Base-by-base conservation (phyloP, 2,329 filamentous ascomycete genomes). In the Domatiomyces globalis region DNA sequence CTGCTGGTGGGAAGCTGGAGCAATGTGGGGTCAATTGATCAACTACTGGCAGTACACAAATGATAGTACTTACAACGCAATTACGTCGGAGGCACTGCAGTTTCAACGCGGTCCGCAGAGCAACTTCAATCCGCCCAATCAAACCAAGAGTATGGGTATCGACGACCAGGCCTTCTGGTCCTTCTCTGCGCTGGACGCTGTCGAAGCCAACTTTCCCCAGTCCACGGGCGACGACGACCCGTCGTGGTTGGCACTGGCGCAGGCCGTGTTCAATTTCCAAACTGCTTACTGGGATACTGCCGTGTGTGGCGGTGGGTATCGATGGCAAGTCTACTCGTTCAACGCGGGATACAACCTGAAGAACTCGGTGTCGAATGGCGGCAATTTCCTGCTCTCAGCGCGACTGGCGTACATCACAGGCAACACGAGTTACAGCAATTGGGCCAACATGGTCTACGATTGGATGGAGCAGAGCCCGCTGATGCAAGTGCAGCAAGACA, bases 261-360 rank as follows among this genome's bases (percentile, higher is more conserved):
- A 87, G 64, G 83, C 82, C 6, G 83, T 86, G 1, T 92, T 89
- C 66, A 87, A 90, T 69, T 81, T 84, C 51, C 87, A 87, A 62
- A 78, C 77, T 1, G 66, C 67, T n/a, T 77, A 85, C 17, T 90
- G 85, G 83, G 82, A 92, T 59, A 68, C 67, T 2, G 61, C 67
- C 0, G 73, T 72, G 0, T 94, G 87, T 65, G 72, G 70, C 33
- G 87, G 87, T 47, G 87, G 87, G 6, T 69, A 94, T 56, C 79
- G 84, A 55, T 94, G 87, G 87, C 87, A 94, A 69, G 84, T 94
- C 53, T 89, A 83, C 69, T 74, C 77, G 9, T 84, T 82, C 68
- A 87, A 88, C 68, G 78, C 74, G 50, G 86, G 86, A 6, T 79
- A 72, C 58, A 67, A 68, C 50, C 77, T 76, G 58, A 79, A 79